These are phyloP conservation scores for Pythium dissimile DNA, from an alignment of 352 stramenopile genomes.

Conservation along the genomic window DNA sequence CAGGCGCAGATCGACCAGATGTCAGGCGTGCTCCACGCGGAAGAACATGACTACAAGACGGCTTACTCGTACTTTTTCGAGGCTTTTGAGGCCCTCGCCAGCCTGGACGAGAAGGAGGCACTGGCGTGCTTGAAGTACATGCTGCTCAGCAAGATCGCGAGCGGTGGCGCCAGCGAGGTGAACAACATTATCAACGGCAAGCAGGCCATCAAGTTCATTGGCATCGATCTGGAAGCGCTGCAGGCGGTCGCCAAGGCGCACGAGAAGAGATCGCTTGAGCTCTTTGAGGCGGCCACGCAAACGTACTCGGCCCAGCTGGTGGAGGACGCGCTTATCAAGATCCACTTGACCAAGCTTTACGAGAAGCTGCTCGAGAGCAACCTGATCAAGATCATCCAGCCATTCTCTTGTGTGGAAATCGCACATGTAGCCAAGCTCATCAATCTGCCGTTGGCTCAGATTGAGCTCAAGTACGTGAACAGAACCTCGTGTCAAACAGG, in stretches of 20 bases:
- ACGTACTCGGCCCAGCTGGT: conserved; percentile 88
- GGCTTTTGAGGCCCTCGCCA: conserved; percentile 94
- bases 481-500: too few relatives aligned
- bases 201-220: conserved; percentile 97
- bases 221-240: conserved; percentile 95
- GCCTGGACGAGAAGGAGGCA: conserved; percentile 84
- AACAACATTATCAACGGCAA: conserved; percentile 95
- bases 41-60: conserved; percentile 99
- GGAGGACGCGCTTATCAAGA: conserved; percentile 85
- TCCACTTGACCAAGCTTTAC: conserved; percentile 96
- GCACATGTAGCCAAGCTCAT: conserved; percentile 96
- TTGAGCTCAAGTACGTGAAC: conserved; percentile 79
- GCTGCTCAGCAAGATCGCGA: conserved; percentile 96
- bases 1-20: conserved; percentile 97
- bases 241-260: conserved; percentile 94
- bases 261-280: conserved; percentile 91
- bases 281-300: conserved; percentile 81
- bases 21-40: conserved; percentile 95
- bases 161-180: conserved; percentile 90
- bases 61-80: conserved; percentile 99
- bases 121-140: conserved; percentile 97
- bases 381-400: conserved; percentile 99
- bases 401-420: conserved; percentile 97
- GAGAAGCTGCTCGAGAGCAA: conserved; percentile 98
- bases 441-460: conserved; percentile 89